Evolutionary conservation across 129 eudicot genomes (phyloP), one percentile per base, ranked within the genome.

Genomic region (Lactuca sativa): DNA sequence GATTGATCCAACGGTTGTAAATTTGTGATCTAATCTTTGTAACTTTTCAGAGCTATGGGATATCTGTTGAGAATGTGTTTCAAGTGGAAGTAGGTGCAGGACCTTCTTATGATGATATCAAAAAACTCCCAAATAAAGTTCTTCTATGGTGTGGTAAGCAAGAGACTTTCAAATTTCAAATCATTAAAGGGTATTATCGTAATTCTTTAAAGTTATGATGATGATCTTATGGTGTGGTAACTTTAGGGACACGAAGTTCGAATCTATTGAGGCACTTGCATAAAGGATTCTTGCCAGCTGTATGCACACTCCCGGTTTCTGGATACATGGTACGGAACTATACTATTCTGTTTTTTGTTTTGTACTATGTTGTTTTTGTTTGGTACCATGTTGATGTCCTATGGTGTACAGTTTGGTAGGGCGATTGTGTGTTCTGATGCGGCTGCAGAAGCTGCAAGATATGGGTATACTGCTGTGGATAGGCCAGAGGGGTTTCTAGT

Each of bases 361-460:
- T 21, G 21, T 12, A 13, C 56, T 53, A 15, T 36, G 31, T 12
- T 12, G 52, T 47, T 47, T 47, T 36, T 47, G 15, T 47, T 47
- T 47, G 12, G 12, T 11, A 10, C n/a, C 3, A 1, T 38, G 17
- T 7, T 44, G 8, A 31, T 16, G 18, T 36, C 17, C 10, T 49
- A 55, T 31, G 38, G 40, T 51, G 58, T 25, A 36, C 81, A 95
- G 99, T 90, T 95, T 61, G 99, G 99, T 16, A 90, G 62, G 84
- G 96, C 95, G 0, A 90, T 95, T 1, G 96, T 90, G 4, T 95
- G 99, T 74, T 85, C 97, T 2, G 99, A 95, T 80, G 86, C 97
- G 9, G 90, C 97, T 47, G 99, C 97, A 51, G 97, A 87, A 72
- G 97, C 96, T 1, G 95, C 97, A 32, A 85, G 84, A 54, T 95